Evolutionary conservation across 768 basidiomycete genomes (phyloP).

Genomic region (Lactifluus volemus): DNA sequence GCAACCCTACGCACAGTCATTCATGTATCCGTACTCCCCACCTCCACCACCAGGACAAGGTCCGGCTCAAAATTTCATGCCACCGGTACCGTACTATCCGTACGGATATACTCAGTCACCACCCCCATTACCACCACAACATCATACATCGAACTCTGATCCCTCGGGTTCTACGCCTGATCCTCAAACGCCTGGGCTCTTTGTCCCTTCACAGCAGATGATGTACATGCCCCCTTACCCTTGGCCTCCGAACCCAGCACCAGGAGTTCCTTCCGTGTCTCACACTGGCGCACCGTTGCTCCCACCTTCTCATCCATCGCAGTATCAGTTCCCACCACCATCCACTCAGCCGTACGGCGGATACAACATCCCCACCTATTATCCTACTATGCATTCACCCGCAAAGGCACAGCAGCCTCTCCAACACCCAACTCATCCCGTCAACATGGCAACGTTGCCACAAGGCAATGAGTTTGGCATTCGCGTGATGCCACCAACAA

Average conservation of each 20-base stretch:
- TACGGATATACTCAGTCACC: conserved; percentile 15
- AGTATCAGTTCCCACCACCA: conserved; percentile 25
- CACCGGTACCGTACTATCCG: conserved; percentile 14
- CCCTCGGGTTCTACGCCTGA: conserved; percentile 16
- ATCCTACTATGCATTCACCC: conserved; percentile 8
- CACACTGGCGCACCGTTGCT: conserved; percentile 28
- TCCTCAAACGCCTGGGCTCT: conserved; percentile 10
- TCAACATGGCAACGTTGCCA: conserved; percentile 13
- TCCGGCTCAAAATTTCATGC: conserved; percentile 20
- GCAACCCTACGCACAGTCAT: conserved; percentile 23
- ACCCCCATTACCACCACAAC: conserved; percentile 5
- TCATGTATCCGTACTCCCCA: conserved; percentile 28
- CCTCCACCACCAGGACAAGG: conserved; percentile 18
- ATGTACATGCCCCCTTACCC: conserved; percentile 24
- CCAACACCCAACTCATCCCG: conserved; percentile 26
- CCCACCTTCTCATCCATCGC: conserved; percentile 27
- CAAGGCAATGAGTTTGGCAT: conserved; percentile 22
- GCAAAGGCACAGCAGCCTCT: conserved; percentile 19
- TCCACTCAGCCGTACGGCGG: conserved; percentile 27
- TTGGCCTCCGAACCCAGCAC: conserved; percentile 9
- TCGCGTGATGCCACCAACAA: conserved; percentile 26
- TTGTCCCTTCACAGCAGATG: conserved; percentile 28
- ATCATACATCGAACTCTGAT: conserved; percentile 23
- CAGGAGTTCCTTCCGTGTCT: conserved; percentile 26
- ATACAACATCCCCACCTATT: conserved; percentile 7